These are phyloP conservation scores for Zizania latifolia DNA, from an alignment of 176 grass and related monocot genomes.

Conservation along the genomic window DNA sequence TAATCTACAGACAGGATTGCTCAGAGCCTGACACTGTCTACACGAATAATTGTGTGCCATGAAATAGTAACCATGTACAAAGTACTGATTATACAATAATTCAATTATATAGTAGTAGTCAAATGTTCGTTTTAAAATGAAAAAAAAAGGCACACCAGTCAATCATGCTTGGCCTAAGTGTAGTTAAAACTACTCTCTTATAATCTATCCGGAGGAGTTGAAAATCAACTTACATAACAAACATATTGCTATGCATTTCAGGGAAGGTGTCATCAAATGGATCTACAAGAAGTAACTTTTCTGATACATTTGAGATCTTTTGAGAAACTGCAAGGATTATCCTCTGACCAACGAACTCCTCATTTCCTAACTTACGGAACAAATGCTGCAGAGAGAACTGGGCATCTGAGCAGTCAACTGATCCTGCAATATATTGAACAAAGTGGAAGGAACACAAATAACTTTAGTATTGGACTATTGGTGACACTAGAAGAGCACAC, in stretches of 20 bases:
- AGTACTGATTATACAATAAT: not conserved
- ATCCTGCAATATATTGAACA: constrained; percentile 40
- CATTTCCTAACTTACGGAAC: constrained; percentile 69
- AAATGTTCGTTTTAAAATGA: not conserved
- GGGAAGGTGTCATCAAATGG: constrained; percentile 84
- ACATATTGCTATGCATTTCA: constrained; percentile 73
- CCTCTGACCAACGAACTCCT: constrained; percentile 71
- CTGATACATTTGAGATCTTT: constrained; percentile 66
- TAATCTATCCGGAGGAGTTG: not conserved
- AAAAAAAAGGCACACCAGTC: not conserved
- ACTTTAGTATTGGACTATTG: not conserved
- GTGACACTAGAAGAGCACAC: not conserved
- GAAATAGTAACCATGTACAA: not conserved
- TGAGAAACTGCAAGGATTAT: constrained; percentile 76
- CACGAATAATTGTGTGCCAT: not conserved
- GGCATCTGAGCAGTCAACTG: constrained; percentile 49
- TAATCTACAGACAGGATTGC: not conserved
- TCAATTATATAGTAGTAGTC: not conserved
- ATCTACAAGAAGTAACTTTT: constrained; percentile 73
- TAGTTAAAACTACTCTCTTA: not conserved
- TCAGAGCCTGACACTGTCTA: not conserved
- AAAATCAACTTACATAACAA: constrained; percentile 62
- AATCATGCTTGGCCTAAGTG: not conserved
- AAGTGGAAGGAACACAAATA: constrained; percentile 2
- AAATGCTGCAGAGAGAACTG: constrained; percentile 78